phyloP scores from a whole-genome alignment of 2,329 filamentous ascomycete genomes.

The Ascochyta pisi region DNA sequence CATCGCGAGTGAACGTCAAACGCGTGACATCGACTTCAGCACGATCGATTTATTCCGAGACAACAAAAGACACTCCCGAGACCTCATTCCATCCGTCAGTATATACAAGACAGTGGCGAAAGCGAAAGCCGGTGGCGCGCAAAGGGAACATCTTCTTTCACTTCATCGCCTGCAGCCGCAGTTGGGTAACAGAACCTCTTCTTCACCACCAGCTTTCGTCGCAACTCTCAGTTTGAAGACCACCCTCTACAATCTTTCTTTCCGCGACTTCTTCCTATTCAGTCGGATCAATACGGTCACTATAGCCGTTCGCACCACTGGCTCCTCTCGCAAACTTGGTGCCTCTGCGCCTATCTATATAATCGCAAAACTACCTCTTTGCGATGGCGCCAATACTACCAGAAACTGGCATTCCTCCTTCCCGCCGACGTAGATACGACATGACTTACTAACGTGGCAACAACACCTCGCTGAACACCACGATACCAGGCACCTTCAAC shows the following conservation, averaged over 20 bases:
- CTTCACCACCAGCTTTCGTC: neutral
- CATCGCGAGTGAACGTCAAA: conserved; percentile 1
- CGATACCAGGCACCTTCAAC: conserved; percentile 1
- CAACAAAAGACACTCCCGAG: neutral
- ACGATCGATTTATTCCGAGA: neutral
- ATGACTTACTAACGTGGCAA: neutral
- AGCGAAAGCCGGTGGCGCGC: neutral
- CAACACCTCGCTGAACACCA: neutral
- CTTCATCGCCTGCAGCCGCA: neutral
- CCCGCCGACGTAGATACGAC: conserved; percentile 9
- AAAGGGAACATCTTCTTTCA: conserved; percentile 6
- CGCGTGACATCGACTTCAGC: conserved; percentile 7
- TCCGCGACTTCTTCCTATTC: neutral
- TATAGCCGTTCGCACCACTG: neutral
- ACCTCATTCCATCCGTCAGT: neutral
- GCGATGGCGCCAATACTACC: neutral
- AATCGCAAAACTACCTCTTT: neutral
- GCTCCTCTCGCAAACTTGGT: neutral
- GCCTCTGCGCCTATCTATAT: neutral
- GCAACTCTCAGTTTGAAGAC: no score
- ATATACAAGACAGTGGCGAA: neutral
- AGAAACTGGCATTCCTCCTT: neutral
- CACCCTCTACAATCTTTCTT: no score
- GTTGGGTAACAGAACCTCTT: neutral
- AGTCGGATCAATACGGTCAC: neutral